phyloP scores from a whole-genome alignment of 2,329 filamentous ascomycete genomes.

The Diaporthe helianthi region DNA sequence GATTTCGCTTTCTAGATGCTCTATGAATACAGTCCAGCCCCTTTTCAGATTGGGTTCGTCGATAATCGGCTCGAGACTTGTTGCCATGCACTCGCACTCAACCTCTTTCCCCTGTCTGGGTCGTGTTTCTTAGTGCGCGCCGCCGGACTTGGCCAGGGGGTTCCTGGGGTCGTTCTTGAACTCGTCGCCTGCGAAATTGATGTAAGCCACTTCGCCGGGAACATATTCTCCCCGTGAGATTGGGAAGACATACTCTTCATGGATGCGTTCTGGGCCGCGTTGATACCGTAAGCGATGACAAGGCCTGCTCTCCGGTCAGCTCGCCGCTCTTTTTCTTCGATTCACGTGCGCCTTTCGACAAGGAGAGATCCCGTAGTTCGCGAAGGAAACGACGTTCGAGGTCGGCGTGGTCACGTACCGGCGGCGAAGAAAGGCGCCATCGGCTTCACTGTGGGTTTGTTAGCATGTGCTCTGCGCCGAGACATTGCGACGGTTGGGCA shows the following conservation, averaged over 20 bases:
- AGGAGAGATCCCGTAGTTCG: too few species aligned
- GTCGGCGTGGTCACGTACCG: constrained; percentile 68
- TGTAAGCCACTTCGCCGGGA: constrained; percentile 32
- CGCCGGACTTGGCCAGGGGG: constrained; percentile 61
- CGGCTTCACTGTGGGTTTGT: constrained; percentile 73
- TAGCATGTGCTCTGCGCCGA: constrained; percentile 38
- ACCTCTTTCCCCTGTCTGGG: neutral
- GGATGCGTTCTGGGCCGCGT: constrained; percentile 79
- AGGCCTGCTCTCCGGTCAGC: constrained; percentile 61
- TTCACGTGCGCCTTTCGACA: constrained; percentile 35
- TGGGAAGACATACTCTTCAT: constrained; percentile 68
- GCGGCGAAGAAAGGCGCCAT: constrained; percentile 94
- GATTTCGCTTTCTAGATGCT: constrained; percentile 32
- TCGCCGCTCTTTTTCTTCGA: constrained; percentile 30
- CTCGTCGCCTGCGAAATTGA: constrained; percentile 74
- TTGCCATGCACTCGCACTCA: neutral
- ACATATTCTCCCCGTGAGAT: neutral
- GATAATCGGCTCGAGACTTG: constrained; percentile 10
- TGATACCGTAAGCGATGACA: constrained; percentile 90
- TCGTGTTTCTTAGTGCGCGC: constrained; percentile 50
- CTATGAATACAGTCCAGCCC: constrained; percentile 30
- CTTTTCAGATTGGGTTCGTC: neutral
- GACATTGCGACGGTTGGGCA: constrained; percentile 34
- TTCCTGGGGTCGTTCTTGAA: constrained; percentile 98
- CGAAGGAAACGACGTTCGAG: neutral